Evolutionary conservation across 148 eudicot species (phyloP).

Genomic region (Drosera capensis): DNA sequence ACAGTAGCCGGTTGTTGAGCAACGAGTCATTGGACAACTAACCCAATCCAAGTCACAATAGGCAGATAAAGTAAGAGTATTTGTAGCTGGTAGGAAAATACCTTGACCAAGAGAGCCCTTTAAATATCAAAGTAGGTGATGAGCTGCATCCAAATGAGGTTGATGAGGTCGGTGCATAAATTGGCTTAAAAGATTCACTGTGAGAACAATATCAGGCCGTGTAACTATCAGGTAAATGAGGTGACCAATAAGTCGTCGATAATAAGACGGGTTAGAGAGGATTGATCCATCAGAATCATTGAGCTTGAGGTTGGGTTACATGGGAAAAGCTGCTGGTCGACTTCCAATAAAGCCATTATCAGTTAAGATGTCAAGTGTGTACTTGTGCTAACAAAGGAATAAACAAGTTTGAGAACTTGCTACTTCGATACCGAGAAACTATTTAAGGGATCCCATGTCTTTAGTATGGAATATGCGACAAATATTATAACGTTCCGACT

Average conservation of each 20-base stretch:
- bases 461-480: no score
- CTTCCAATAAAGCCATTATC: background rate
- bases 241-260: background rate
- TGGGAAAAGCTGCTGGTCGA: background rate
- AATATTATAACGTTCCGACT: no score
- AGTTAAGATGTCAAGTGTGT: no score
- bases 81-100: no score
- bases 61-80: background rate
- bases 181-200: background rate
- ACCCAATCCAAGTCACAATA: background rate
- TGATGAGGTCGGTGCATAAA: background rate
- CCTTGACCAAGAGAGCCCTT: background rate
- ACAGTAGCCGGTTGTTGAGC: background rate
- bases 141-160: background rate
- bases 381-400: no score
- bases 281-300: background rate
- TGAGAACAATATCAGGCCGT: background rate
- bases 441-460: no score
- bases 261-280: background rate
- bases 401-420: no score
- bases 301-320: background rate
- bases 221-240: background rate
- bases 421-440: no score
- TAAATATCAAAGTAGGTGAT: background rate
- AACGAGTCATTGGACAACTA: background rate